These are phyloP conservation scores for Hyphodiscus hymeniophilus DNA, from an alignment of 495 filamentous ascomycete species.

Conservation along the genomic window DNA sequence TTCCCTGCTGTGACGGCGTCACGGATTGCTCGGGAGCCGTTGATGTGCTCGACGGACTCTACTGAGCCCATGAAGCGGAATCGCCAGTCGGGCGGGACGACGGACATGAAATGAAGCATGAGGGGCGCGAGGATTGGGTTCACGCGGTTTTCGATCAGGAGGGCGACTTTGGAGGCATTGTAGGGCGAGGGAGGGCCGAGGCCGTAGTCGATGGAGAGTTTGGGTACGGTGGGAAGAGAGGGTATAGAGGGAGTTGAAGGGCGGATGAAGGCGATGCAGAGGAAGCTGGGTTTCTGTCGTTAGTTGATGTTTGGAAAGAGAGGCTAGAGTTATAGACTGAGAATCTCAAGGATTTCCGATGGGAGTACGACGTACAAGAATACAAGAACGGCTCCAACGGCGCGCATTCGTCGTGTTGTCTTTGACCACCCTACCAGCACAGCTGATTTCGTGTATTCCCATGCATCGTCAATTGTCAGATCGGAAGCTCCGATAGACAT, in stretches of 20 bases:
- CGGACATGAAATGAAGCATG: slow-evolving; percentile 41
- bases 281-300: neutral
- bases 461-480: slow-evolving; percentile 23
- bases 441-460: slow-evolving; percentile 18
- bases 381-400: slow-evolving; percentile 20
- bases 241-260: slow-evolving; percentile 14
- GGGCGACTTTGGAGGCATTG: slow-evolving; percentile 40
- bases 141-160: slow-evolving; percentile 40
- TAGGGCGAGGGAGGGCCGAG: slow-evolving; percentile 24
- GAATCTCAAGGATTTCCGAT: neutral
- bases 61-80: slow-evolving; percentile 42
- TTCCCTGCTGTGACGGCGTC: slow-evolving; percentile 32
- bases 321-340: neutral
- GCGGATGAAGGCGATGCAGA: slow-evolving; percentile 12
- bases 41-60: slow-evolving; percentile 30
- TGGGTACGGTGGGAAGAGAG: slow-evolving; percentile 18
- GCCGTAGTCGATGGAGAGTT: slow-evolving; percentile 26
- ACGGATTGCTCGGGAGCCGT: slow-evolving; percentile 30
- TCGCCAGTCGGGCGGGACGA: slow-evolving; percentile 45
- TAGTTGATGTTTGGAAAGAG: neutral
- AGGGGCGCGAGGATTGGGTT: slow-evolving; percentile 35
- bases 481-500: slow-evolving; percentile 16
- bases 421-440: slow-evolving; percentile 24
- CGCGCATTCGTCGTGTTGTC: slow-evolving; percentile 27
- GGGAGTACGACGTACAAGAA: slow-evolving; percentile 22